These are phyloP conservation scores for Boletus vermiculosoides DNA, from an alignment of 768 basidiomycete genomes.

Conservation along the genomic window DNA sequence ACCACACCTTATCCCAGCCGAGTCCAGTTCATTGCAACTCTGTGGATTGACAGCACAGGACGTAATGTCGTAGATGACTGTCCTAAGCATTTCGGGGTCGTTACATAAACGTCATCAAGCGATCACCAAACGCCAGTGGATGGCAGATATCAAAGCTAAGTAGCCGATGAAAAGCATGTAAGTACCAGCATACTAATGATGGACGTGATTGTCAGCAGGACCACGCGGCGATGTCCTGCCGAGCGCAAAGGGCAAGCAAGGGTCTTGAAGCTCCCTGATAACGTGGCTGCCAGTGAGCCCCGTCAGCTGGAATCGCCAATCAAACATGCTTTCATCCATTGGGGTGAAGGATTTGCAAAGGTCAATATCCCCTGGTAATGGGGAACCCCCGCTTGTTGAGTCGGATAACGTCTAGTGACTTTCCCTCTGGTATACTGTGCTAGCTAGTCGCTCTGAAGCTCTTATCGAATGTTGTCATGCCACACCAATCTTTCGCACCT, in stretches of 20 bases:
- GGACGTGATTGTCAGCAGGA: slow-evolving; percentile 1
- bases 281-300: not conserved
- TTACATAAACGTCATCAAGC: not conserved
- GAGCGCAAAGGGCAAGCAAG: not conserved
- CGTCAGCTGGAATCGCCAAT: not conserved
- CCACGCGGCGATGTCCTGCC: not conserved
- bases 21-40: no score
- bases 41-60: no score
- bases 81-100: not conserved
- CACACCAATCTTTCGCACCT: not conserved
- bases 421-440: not conserved
- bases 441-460: not conserved
- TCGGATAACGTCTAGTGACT: not conserved
- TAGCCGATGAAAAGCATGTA: slow-evolving; percentile 12
- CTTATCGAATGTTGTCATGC: not conserved
- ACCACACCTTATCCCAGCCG: no score
- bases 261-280: not conserved
- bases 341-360: not conserved
- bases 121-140: not conserved
- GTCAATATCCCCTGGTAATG: not conserved
- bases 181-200: not conserved
- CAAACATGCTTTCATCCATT: not conserved
- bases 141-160: not conserved
- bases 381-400: not conserved
- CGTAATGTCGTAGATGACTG: no score